Evolutionary conservation across 2,329 filamentous ascomycete species (phyloP).

Genomic region (Exserohilum rostratum): DNA sequence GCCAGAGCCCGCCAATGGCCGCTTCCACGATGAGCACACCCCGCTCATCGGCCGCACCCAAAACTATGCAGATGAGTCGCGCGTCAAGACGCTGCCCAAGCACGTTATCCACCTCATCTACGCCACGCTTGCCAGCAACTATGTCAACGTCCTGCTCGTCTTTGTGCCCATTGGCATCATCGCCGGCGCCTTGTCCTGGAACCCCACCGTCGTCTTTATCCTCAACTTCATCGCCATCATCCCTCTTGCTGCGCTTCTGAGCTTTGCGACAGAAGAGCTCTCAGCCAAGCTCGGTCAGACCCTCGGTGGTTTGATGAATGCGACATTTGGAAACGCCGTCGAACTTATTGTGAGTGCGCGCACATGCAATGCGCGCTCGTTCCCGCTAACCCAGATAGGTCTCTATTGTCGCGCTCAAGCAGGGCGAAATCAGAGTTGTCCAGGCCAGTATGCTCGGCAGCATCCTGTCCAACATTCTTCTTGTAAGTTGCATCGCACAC

Average conservation of each 20-base stretch:
- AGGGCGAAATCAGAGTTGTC: constrained; percentile 92
- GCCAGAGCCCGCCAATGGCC: constrained; percentile 37
- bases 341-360: constrained; percentile 68
- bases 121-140: constrained; percentile 56
- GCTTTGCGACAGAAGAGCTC: constrained; percentile 80
- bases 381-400: constrained; percentile 61
- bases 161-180: constrained; percentile 76
- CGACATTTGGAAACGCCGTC: constrained; percentile 80
- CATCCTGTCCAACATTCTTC: constrained; percentile 90
- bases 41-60: constrained; percentile 35
- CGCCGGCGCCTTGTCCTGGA: constrained; percentile 67
- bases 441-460: constrained; percentile 97
- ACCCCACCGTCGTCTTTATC: constrained; percentile 71
- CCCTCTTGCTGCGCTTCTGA: constrained; percentile 73
- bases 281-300: constrained; percentile 74
- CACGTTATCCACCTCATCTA: constrained; percentile 48
- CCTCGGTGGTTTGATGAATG: constrained; percentile 74
- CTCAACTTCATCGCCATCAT: constrained; percentile 84
- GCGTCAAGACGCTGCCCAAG: constrained; percentile 38
- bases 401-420: constrained; percentile 85
- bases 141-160: constrained; percentile 73
- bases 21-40: constrained; percentile 35
- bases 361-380: neutral
- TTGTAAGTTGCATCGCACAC: constrained; percentile 57
- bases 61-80: constrained; percentile 28